These are phyloP conservation scores for Termitomyces sp. DNA, from an alignment of 768 basidiomycete species.

Conservation along the genomic window DNA sequence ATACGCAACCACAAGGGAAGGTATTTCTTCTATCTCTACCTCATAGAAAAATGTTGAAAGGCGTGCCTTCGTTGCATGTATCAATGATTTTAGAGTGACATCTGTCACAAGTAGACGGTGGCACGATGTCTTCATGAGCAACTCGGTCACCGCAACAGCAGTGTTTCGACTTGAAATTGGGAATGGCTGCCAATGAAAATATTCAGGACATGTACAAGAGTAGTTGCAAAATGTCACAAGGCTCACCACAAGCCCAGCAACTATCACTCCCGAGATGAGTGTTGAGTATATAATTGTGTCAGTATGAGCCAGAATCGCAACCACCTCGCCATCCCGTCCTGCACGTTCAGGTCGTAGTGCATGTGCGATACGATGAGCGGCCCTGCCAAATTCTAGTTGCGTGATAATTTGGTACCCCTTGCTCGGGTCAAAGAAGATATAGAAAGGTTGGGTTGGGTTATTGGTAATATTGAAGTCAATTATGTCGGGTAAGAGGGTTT, in stretches of 20 bases:
- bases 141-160: not conserved
- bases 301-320: slow-evolving; percentile 28
- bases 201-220: not conserved
- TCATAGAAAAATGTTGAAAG: not conserved
- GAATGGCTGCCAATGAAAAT: not conserved
- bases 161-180: not conserved
- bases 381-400: not conserved
- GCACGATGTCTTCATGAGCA: too few species aligned
- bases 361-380: not conserved
- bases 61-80: not conserved
- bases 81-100: not conserved
- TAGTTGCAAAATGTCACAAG: not conserved
- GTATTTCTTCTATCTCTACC: not conserved
- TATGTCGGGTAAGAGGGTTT: not conserved
- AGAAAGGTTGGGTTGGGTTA: not conserved
- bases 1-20: not conserved
- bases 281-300: slow-evolving; percentile 27
- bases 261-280: not conserved
- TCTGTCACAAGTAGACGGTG: not conserved
- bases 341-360: not conserved
- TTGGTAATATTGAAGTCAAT: not conserved
- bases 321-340: slow-evolving; percentile 19
- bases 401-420: not conserved
- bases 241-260: not conserved
- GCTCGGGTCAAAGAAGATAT: not conserved